These are phyloP conservation scores for Lactarius evosmus DNA, from an alignment of 768 basidiomycete genomes.

Conservation along the genomic window DNA sequence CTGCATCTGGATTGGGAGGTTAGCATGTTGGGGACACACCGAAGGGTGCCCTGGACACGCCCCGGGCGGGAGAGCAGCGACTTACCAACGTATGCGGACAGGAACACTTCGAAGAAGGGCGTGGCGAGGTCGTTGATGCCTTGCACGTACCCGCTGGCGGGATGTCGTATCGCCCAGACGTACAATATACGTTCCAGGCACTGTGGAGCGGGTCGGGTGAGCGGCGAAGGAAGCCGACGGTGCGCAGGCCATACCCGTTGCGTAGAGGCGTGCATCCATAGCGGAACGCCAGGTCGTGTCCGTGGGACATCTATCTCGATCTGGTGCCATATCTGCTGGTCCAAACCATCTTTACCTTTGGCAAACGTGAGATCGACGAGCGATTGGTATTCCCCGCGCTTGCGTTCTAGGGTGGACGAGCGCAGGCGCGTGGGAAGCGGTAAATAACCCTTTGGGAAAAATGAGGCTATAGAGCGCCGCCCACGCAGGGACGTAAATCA, in stretches of 20 bases:
- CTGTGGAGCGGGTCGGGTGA: slow-evolving; percentile 41
- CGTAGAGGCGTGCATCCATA: slow-evolving; percentile 90
- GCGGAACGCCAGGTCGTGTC: slow-evolving; percentile 82
- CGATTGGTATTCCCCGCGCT: slow-evolving; percentile 88
- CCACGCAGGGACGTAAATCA: slow-evolving; percentile 2
- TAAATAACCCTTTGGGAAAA: slow-evolving; percentile 74
- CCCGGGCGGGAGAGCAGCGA: slow-evolving; percentile 14
- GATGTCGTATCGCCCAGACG: slow-evolving; percentile 99
- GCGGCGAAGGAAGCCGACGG: slow-evolving; percentile 17
- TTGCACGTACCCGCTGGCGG: slow-evolving; percentile 97
- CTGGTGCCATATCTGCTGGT: slow-evolving; percentile 99
- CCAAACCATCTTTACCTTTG: slow-evolving; percentile 77
- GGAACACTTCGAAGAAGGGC: slow-evolving; percentile 96
- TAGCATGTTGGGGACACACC: neutral
- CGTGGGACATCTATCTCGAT: slow-evolving; percentile 98
- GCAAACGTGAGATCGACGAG: slow-evolving; percentile 89
- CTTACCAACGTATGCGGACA: slow-evolving; percentile 90
- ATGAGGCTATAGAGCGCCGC: slow-evolving; percentile 14
- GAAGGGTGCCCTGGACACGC: no score
- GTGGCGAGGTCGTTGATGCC: slow-evolving; percentile 98
- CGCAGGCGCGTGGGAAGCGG: slow-evolving; percentile 80
- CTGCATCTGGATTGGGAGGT: slow-evolving; percentile 56
- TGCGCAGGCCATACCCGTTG: slow-evolving; percentile 62
- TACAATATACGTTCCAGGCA: slow-evolving; percentile 93
- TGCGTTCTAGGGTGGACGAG: slow-evolving; percentile 72